These are phyloP conservation scores for Populus nigra DNA, from an alignment of 345 rosid genomes.

Conservation along the genomic window DNA sequence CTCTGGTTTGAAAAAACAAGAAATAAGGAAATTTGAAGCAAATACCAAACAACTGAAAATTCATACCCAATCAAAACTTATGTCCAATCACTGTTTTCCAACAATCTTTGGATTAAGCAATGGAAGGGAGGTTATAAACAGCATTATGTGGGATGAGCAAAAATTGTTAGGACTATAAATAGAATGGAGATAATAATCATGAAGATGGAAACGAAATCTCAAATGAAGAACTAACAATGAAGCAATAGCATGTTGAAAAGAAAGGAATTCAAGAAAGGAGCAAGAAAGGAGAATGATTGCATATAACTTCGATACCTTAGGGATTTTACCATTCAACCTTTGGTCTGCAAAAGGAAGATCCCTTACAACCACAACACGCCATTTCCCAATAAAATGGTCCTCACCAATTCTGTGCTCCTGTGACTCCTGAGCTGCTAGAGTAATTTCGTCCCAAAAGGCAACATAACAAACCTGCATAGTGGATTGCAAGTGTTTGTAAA, in stretches of 20 bases:
- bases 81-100: no score
- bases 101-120: no score
- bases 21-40: no score
- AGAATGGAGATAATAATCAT: no score
- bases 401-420: slow-evolving; percentile 55
- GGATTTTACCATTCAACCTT: slow-evolving; percentile 94
- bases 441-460: slow-evolving; percentile 93
- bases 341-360: slow-evolving; percentile 88
- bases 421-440: slow-evolving; percentile 63
- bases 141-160: no score
- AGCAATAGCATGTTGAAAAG: background rate
- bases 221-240: background rate
- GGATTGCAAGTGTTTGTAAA: slow-evolving; percentile 17
- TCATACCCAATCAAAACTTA: no score
- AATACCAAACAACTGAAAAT: no score
- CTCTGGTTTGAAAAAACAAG: no score
- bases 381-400: slow-evolving; percentile 64
- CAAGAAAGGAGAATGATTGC: background rate
- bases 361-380: slow-evolving; percentile 76
- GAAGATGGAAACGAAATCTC: no score
- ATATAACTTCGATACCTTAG: slow-evolving; percentile 58
- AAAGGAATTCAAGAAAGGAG: background rate
- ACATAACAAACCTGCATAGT: slow-evolving; percentile 84
- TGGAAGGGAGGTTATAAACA: no score
- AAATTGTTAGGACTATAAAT: no score